Percentiles rank a stretch among this genome's conserved stretches.
Evolutionary conservation across 495 filamentous ascomycete species (phyloP).

Genomic region (Neurospora hispaniola): DNA sequence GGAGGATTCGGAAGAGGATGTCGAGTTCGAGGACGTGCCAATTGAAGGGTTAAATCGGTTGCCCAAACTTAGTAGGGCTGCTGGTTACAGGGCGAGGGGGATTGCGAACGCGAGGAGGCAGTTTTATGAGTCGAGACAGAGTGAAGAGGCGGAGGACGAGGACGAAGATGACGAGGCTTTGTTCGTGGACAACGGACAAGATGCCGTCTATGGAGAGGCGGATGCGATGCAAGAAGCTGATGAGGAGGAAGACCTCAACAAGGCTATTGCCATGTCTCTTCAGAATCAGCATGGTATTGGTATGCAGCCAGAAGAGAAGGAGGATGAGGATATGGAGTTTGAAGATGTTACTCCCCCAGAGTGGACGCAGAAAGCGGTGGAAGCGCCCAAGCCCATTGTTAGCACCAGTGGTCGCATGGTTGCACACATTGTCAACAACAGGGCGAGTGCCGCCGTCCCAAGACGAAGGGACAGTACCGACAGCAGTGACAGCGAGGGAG

Average conservation of each 20-base stretch:
- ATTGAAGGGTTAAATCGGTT: constrained; percentile 87
- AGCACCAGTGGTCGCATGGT: constrained; percentile 46
- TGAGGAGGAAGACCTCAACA: constrained; percentile 68
- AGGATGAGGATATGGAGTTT: constrained; percentile 35
- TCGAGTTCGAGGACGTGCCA: constrained; percentile 88
- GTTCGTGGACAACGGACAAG: constrained; percentile 45
- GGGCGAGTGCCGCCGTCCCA: constrained; percentile 44
- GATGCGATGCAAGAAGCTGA: constrained; percentile 46
- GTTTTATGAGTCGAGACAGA: constrained; percentile 1
- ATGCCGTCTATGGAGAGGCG: constrained; percentile 33
- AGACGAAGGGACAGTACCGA: constrained; percentile 32
- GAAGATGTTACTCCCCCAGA: constrained; percentile 38
- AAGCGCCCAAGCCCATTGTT: constrained; percentile 41
- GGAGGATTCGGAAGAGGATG: constrained; percentile 48
- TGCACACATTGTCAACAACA: constrained; percentile 52
- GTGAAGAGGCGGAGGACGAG: constrained; percentile 5
- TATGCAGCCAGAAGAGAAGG: constrained; percentile 21
- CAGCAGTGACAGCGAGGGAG: constrained; percentile 51
- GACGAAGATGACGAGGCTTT: constrained; percentile 47
- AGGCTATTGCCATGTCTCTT: constrained; percentile 78
- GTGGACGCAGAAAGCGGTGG: constrained; percentile 45
- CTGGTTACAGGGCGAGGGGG: constrained; percentile 10
- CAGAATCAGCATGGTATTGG: constrained; percentile 31
- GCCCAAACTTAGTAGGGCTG: constrained; percentile 41
- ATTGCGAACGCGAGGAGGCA: neutral